phyloP scores from a whole-genome alignment of 495 filamentous ascomycete genomes.

The Xeromyces bisporus region DNA sequence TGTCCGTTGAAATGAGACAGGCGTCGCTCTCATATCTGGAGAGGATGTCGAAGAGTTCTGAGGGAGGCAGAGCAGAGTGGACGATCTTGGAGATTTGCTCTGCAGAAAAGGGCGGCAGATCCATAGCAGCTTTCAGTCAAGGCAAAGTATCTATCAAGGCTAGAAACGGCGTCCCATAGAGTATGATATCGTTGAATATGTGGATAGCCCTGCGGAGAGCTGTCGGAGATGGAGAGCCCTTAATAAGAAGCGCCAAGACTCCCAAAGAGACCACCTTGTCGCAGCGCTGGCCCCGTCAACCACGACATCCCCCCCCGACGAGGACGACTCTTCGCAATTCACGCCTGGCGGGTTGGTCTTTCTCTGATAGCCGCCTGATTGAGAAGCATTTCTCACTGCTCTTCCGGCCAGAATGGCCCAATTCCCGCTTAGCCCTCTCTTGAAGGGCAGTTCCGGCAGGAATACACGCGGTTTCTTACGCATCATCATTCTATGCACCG shows the following conservation, averaged over 20 bases:
- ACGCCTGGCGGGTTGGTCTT: conserved; percentile 18
- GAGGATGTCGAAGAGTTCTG: conserved; percentile 27
- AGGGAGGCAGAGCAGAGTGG: conserved; percentile 16
- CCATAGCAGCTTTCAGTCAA: too few relatives aligned
- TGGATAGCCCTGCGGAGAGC: conserved; percentile 13
- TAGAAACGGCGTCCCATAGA: too few relatives aligned
- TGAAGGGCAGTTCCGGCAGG: conserved; percentile 49
- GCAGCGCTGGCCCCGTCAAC: conserved; percentile 19
- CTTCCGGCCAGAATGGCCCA: conserved; percentile 36
- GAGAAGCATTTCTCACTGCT: conserved; percentile 17
- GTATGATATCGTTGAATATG: conserved; percentile 1
- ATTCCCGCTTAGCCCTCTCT: conserved; percentile 35
- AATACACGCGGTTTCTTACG: conserved; percentile 77
- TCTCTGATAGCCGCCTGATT: too few relatives aligned
- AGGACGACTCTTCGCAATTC: not conserved
- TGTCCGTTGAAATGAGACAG: conserved; percentile 14
- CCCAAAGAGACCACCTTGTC: conserved; percentile 34
- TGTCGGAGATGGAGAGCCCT: conserved; percentile 13
- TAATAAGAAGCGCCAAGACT: conserved; percentile 13
- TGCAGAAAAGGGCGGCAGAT: conserved; percentile 17
- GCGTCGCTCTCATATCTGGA: conserved; percentile 30
- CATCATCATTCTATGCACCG: conserved; percentile 79
- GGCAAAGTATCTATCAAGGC: too few relatives aligned
- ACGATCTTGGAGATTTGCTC: conserved; percentile 23
- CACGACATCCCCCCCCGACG: too few relatives aligned